phyloP scores from a whole-genome alignment of 345 rosid species.

The Dipteronia sinensis region DNA sequence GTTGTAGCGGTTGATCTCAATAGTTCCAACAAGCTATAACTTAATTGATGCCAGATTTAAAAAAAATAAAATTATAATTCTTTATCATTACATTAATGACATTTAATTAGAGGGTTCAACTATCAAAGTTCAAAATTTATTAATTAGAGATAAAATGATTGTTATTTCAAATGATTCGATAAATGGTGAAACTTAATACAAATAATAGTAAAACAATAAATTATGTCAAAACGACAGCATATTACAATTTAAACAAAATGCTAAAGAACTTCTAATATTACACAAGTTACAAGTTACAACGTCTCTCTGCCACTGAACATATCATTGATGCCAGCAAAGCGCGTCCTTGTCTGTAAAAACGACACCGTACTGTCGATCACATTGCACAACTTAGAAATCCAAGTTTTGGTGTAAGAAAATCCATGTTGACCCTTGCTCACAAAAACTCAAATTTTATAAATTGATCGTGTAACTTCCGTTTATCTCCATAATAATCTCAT shows the following conservation, averaged over 20 bases:
- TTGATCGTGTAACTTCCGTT: too few relatives aligned
- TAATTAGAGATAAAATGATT: background rate
- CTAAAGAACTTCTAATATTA: too few relatives aligned
- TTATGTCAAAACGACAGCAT: background rate
- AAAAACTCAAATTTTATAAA: background rate
- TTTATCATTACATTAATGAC: background rate
- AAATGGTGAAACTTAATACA: background rate
- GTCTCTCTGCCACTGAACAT: constrained; percentile 26
- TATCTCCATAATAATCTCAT: too few relatives aligned
- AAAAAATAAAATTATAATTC: background rate
- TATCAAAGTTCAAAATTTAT: background rate
- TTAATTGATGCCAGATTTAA: too few relatives aligned
- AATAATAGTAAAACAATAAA: too few relatives aligned
- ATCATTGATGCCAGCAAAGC: background rate
- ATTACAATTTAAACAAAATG: background rate
- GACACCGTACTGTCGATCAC: constrained; percentile 2
- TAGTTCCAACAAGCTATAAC: too few relatives aligned
- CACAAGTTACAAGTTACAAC: background rate
- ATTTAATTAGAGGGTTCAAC: background rate
- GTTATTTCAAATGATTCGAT: background rate
- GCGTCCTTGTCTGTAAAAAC: constrained; percentile 4
- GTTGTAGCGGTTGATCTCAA: too few relatives aligned
- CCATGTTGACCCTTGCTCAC: constrained; percentile 17
- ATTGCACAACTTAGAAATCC: background rate
- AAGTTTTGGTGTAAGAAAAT: background rate